Percentiles rank a stretch among this genome's conserved stretches.
Conservation (phyloP, 805 yeast genomes). For the Candida boidinii region DNA sequence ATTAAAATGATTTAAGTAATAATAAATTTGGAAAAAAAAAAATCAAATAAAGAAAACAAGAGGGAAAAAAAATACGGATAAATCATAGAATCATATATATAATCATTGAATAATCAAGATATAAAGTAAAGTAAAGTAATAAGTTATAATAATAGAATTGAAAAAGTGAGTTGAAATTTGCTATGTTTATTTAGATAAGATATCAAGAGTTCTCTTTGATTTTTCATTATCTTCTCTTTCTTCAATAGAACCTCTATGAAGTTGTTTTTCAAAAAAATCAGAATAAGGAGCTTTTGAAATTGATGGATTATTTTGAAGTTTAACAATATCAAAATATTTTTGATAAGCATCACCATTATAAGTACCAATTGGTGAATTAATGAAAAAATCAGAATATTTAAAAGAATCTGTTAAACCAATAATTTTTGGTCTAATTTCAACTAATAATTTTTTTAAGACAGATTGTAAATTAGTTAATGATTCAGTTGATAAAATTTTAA, state of each 20-base stretch:
- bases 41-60: too few relatives aligned
- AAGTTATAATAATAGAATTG: too few relatives aligned
- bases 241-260: slow-evolving; percentile 29
- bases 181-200: slow-evolving; percentile 2
- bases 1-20: too few relatives aligned
- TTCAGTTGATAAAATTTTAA: slow-evolving; percentile 43
- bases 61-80: too few relatives aligned
- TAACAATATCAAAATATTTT: slow-evolving; percentile 57
- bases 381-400: slow-evolving; percentile 68
- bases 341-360: slow-evolving; percentile 79
- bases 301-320: slow-evolving; percentile 38
- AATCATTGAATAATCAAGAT: too few relatives aligned
- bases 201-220: slow-evolving; percentile 14
- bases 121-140: too few relatives aligned
- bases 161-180: too few relatives aligned
- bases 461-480: slow-evolving; percentile 32
- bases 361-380: slow-evolving; percentile 76
- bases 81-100: too few relatives aligned
- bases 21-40: too few relatives aligned
- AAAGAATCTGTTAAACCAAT: slow-evolving; percentile 80
- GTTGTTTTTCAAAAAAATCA: slow-evolving; percentile 25
- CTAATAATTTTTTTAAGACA: slow-evolving; percentile 37
- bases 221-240: slow-evolving; percentile 23
- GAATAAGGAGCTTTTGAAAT: slow-evolving; percentile 56
- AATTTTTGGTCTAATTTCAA: slow-evolving; percentile 54